Evolutionary conservation across 345 rosid species (phyloP).

Genomic region (Angophora floribunda): DNA sequence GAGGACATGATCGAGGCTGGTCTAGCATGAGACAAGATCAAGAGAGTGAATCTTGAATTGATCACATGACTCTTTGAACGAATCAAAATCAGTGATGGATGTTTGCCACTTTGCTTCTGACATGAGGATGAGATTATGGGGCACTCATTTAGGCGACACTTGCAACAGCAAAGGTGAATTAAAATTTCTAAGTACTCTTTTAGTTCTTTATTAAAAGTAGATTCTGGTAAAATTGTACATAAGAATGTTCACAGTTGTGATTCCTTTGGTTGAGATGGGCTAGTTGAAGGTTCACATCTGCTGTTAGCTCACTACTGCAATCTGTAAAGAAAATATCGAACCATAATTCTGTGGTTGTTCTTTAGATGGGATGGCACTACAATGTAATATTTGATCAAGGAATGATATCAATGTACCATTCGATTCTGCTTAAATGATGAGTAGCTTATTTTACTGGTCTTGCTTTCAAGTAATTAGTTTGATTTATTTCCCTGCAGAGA

Average conservation of each 20-base stretch:
- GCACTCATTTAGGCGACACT: not conserved
- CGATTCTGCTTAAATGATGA: not conserved
- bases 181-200: not conserved
- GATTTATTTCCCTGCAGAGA: not conserved
- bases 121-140: not conserved
- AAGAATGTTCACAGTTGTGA: not conserved
- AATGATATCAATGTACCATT: not conserved
- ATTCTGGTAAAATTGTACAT: not conserved
- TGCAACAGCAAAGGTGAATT: not conserved
- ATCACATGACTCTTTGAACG: not conserved
- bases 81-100: not conserved
- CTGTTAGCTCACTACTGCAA: not conserved
- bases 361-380: not conserved
- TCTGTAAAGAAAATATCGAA: not conserved
- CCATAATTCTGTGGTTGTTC: not conserved
- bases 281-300: not conserved
- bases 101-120: not conserved
- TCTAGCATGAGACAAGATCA: not conserved
- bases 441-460: not conserved
- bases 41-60: not conserved
- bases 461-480: not conserved
- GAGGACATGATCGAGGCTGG: not conserved
- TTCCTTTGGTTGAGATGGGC: not conserved
- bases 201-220: not conserved
- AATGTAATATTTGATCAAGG: not conserved